Base-by-base conservation (phyloP, 306 rosid genomes). In the Mimosa bimucronata region DNA sequence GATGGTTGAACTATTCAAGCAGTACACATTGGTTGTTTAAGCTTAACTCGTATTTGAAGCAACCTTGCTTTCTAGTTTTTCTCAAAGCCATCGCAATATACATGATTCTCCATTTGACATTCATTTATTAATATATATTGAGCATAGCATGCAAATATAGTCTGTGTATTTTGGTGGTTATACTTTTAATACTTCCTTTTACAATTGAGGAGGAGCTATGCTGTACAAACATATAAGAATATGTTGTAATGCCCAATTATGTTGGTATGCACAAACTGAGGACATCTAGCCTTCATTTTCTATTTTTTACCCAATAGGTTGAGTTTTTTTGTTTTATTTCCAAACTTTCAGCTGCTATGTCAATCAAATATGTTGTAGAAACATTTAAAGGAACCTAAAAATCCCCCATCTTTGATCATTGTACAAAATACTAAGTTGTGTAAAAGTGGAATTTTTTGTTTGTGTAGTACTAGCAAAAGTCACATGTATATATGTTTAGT, bases 201-300 rank as follows among this genome's bases (percentile, higher is more conserved):
- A 50, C 57, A 50, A 50, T 67, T 52, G 60, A 19, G 26, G 77
- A 60, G 66, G 44, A 19, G 46, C 46, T 30, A 41, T 79, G 55
- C 26, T 79, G 70, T 44, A 28, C 52, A 19, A 19, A 60, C 66
- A 4, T 1, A 26, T 10, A 26, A 60, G 66, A 62, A 34, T 31
- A 26, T 40, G 29, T 48, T 80, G 45, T 66, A 19, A 26, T 80
- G 14, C 67, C 40, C 30, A 15, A 52, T 80, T 23, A 11, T 38
- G 25, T 9, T 9, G 48, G 11, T 65, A 46, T 34, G 29, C 42
- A 21, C 31, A 26, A 14, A 29, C 19, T 57, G 64, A 23, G 29
- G 65, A 21, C 28, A 25, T 10, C 30, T 57, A 29, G 21, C 38
- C n/a, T 2, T 15, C 6, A 19, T 66, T 19, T 66, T 66, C 42